Conservation (phyloP, 148 eudicot species). For the Silene uniflora region DNA sequence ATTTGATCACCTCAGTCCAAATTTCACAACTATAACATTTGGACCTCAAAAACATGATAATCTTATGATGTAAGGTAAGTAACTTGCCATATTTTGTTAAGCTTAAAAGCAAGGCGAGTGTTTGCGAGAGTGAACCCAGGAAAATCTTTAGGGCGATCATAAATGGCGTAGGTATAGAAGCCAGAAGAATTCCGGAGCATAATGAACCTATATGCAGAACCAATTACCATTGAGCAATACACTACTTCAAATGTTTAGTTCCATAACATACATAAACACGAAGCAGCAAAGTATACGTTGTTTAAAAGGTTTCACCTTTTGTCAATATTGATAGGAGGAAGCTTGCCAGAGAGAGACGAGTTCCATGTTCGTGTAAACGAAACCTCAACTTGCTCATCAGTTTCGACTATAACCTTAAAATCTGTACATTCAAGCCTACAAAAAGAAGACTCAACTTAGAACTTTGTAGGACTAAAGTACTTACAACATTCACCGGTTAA, state of each 20-base stretch:
- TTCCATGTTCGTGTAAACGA: conserved; percentile 78
- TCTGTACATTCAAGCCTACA: conserved; percentile 61
- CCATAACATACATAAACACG: neutral
- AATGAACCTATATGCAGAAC: conserved; percentile 36
- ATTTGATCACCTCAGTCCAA: too few species aligned
- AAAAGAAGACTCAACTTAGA: neutral
- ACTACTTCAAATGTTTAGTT: neutral
- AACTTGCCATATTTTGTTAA: conserved; percentile 41
- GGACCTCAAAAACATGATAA: neutral
- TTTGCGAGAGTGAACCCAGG: conserved; percentile 60
- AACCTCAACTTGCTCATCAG: conserved; percentile 58
- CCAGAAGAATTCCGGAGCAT: conserved; percentile 62
- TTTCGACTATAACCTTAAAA: conserved; percentile 47
- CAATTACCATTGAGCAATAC: neutral
- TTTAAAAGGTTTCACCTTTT: conserved; percentile 39
- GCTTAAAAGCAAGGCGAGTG: conserved; percentile 71
- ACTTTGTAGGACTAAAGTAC: neutral
- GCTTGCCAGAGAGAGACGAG: conserved; percentile 44
- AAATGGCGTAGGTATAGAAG: conserved; percentile 69
- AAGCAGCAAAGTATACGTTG: too few species aligned
- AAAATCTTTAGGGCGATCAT: conserved; percentile 45
- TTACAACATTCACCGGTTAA: neutral
- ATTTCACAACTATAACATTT: too few species aligned
- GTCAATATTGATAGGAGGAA: conserved; percentile 61
- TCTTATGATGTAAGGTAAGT: neutral